Base-by-base conservation (phyloP, 2,329 filamentous ascomycete species). In the Hypoxylon sp. region DNA sequence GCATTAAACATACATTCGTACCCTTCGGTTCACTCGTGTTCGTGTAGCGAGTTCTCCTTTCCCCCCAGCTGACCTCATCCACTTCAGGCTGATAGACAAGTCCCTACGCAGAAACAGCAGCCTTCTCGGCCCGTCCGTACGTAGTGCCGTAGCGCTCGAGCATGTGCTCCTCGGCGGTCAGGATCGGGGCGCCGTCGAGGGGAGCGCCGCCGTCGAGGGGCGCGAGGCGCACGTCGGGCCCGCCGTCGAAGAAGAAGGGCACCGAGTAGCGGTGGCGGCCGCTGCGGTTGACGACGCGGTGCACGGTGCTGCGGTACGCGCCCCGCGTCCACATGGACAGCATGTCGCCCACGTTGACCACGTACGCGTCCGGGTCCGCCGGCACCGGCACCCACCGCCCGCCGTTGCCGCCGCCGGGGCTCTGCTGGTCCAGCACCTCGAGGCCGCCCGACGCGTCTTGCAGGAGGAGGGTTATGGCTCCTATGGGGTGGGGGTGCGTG, bases 111-210 rank as follows among this genome's bases (percentile, higher is more conserved):
- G n/a, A 35, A 11, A 27, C 49, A 49, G 18, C 27, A 54, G 29
- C 26, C 21, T 49, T 38, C 20, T 54, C 53, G n/a, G 52, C 64
- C 17, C 57, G 43, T 15, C 63, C 65, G 55, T 70, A 73, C 8
- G 69, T 70, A 9, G 65, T 67, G 2, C 67, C 69, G 31, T 73
- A 65, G 11, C 72, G 52, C 50, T 70, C 64, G 17, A 74, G 57
- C 72, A 75, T 72, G 45, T 74, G 70, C 49, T 71, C 68, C 52
- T 72, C 72, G 0, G 67, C 68, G 5, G 72, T 75, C 17, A 70
- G 24, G 9, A 64, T 60, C 35, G 48, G 59, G 1, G 65, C 66
- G 7, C 58, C 67, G 11, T 55, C 67, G 11, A 55, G 45, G 4
- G 67, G 67, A 49, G 56, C 59, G 46, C 69, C 70, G 11, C 69